phyloP scores from a whole-genome alignment of 164 flowering plant species.

The Umbellularia californica region DNA sequence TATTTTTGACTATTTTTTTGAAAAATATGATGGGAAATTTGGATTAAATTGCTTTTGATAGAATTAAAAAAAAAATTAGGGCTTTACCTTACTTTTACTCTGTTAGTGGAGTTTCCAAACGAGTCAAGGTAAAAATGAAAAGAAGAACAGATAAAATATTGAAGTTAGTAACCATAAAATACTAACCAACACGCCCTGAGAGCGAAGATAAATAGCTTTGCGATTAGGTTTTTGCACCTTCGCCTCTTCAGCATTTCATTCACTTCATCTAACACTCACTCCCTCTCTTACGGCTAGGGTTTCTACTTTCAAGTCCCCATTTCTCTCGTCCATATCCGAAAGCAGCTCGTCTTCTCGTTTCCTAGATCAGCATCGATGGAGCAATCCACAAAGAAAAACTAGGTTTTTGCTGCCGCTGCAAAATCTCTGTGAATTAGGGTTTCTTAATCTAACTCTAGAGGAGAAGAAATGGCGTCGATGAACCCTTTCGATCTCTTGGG shows the following conservation, averaged over 20 bases:
- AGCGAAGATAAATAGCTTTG: background rate
- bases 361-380: background rate
- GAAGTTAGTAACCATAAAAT: too few relatives aligned
- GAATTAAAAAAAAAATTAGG: too few relatives aligned
- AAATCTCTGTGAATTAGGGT: background rate
- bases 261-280: background rate
- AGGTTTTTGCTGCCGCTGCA: background rate
- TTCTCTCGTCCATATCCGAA: background rate
- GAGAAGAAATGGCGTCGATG: conserved; percentile 23
- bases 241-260: background rate
- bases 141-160: too few relatives aligned
- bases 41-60: too few relatives aligned
- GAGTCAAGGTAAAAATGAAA: too few relatives aligned
- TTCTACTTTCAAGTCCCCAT: background rate
- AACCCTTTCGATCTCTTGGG: conserved; percentile 75
- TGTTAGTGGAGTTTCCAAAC: too few relatives aligned
- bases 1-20: too few relatives aligned
- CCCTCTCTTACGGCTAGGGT: conserved; percentile 3
- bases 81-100: too few relatives aligned
- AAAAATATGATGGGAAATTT: too few relatives aligned
- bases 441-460: background rate
- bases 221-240: background rate
- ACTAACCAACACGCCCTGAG: background rate
- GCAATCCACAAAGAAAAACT: background rate
- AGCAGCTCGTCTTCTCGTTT: background rate